Base-by-base conservation (phyloP, 2,329 filamentous ascomycete species). In the Arthroderma uncinatum region DNA sequence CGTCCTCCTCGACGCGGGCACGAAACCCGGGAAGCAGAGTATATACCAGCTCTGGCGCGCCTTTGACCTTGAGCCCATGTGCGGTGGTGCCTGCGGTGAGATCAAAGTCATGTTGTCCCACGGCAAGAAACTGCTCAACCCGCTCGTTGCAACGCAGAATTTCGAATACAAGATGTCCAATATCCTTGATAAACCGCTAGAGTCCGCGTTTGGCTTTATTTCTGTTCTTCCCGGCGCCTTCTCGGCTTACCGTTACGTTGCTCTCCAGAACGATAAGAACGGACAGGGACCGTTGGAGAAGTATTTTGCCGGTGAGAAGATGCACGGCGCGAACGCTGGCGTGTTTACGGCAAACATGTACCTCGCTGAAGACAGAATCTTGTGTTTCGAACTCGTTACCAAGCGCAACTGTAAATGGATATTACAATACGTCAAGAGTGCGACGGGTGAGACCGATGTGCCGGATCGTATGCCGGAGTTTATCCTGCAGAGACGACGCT, bases 111-210 rank as follows among this genome's bases (percentile, higher is more conserved):
- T 97, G 91, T 78, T 97, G 75, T 83, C 82, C 2, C 83, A 81
- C 58, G 91, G 92, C 62, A 92, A 87, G 72, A 90, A 94, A 66
- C 80, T 98, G 36, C 71, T 96, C 63, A 98, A 97, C 67, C 93
- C 93, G 0, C 80, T 98, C 3, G 88, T 98, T 21, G 93, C 93
- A 1, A 91, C 91, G 0, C 93, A 98, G 67, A 98, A 98, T 69
- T 98, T 98, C 66, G 93, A 98, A 76, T 98, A 98, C 80, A 98
- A 98, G 80, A 95, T 98, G 87, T 95, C 89, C 71, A 98, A 98
- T 68, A 98, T 98, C 68, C 80, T 98, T 47, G 93, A 98, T 72
- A 98, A 98, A 75, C 93, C 93, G 1, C 77, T 98, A 40, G 93
- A 98, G 70, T 97, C 92, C 2, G 89, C 92, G 0, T 98, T 98